Base-by-base conservation (phyloP, 116 monocot genomes). In the Trichopus zeylanicus region DNA sequence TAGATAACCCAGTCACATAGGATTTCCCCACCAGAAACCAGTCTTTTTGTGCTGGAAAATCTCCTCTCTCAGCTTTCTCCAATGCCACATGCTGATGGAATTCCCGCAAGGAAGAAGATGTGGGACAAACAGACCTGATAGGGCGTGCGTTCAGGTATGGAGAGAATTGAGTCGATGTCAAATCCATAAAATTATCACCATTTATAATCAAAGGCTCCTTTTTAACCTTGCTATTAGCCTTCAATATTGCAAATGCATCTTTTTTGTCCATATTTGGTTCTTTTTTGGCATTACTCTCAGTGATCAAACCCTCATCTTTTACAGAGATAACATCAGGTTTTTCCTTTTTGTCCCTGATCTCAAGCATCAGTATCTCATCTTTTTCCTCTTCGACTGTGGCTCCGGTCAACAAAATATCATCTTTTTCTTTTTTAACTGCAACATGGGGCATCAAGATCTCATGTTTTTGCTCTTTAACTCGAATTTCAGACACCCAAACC, bases 21-120 rank as follows among this genome's bases (percentile, higher is more conserved):
- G 85, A 66, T 67, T 72, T 82, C 39, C 74, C 88, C 6, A 88
- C 78, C 27, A 92, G 67, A 28, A 87, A 84, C 92, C 92, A 92
- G 12, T 79, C 78, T 22, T 53, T 47, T 22, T 92, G 85, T 27
- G 79, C 88, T 1, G 67, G 85, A 39, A 88, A 85, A 3, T 79
- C 82, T 2, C 51, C 75, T 4, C 77, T 22, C 65, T 88, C 88
- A 7, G 76, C 67, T 10, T 60, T 29, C 10, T 22, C 59, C 18
- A 7, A 5, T 9, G 42, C 42, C n/a, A 42, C 42, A 42, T 42
- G 3, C 42, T 42, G 18, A 13, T 12, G 42, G n/a, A 42, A 42
- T 4, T 10, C 67, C 57, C n/a, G n/a, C n/a, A n/a, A 2, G 75
- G 67, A 8, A 24, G 26, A n/a, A 55, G 46, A 6, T 52, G 21